Percentiles rank a stretch among this genome's conserved stretches.
phyloP scores from a whole-genome alignment of 352 stramenopile species.

The Globisporangium orthogonon region DNA sequence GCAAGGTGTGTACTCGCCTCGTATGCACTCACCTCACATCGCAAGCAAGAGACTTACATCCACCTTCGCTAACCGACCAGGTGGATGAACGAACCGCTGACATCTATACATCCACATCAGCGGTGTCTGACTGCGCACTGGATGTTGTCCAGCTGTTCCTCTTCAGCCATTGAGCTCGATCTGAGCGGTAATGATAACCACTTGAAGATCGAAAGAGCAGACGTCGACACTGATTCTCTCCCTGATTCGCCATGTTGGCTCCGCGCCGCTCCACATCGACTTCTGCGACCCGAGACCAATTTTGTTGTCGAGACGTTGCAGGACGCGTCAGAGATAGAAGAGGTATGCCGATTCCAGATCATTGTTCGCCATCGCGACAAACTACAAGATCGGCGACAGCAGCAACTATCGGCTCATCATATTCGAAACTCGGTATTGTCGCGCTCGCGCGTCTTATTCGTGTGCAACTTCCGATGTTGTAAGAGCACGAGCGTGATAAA shows the following conservation, averaged over 20 bases:
- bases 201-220: not conserved
- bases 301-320: slow-evolving; percentile 12
- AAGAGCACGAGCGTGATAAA: slow-evolving; percentile 20
- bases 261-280: slow-evolving; percentile 1
- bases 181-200: slow-evolving; percentile 11
- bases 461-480: slow-evolving; percentile 26
- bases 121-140: slow-evolving; percentile 7
- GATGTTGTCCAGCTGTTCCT: slow-evolving; percentile 11
- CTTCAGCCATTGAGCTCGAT: slow-evolving; percentile 10
- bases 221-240: not conserved
- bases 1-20: not conserved
- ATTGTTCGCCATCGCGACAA: slow-evolving; percentile 5
- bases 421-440: not conserved
- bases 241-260: slow-evolving; percentile 1
- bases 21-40: not conserved
- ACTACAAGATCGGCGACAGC: not conserved
- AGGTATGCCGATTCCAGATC: slow-evolving; percentile 10
- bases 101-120: not conserved
- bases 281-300: not conserved
- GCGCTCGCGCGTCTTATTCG: slow-evolving; percentile 15
- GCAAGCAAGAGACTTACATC: too few relatives aligned
- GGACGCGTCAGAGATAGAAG: not conserved
- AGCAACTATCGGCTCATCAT: not conserved
- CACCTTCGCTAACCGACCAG: not conserved
- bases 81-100: slow-evolving; percentile 5